These are phyloP conservation scores for Malassezia caprae DNA, from an alignment of 1,284 basidiomycete genomes.

Conservation along the genomic window DNA sequence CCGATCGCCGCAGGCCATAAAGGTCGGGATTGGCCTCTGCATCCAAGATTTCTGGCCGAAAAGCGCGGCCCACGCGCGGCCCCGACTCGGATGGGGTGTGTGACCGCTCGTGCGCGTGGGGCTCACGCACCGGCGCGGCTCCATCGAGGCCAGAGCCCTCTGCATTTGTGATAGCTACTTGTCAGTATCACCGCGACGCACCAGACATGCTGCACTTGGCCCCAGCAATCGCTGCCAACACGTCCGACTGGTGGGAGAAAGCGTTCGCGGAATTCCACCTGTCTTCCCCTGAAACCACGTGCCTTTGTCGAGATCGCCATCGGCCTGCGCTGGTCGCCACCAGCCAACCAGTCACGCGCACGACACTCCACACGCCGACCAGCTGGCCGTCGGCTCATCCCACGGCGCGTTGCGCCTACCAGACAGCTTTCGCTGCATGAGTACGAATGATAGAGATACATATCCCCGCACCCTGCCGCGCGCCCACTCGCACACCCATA, in stretches of 20 bases:
- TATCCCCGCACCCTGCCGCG: too few species aligned
- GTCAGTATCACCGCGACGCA: neutral
- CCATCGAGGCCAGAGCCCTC: neutral
- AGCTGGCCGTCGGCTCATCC: neutral
- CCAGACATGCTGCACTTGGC: neutral
- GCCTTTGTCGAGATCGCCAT: conserved; percentile 8
- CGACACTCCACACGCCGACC: neutral
- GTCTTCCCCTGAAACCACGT: neutral
- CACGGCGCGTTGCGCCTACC: neutral
- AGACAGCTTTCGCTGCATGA: too few species aligned
- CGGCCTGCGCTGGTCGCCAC: conserved; percentile 5
- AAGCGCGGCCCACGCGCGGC: conserved; percentile 1
- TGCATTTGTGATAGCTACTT: neutral
- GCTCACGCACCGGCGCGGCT: neutral
- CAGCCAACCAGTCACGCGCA: conserved; percentile 6
- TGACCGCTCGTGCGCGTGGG: neutral
- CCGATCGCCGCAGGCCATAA: conserved; percentile 18
- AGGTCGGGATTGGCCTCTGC: conserved; percentile 18
- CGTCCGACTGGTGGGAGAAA: neutral
- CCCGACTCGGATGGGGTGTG: neutral
- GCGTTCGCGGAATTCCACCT: neutral
- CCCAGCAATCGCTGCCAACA: neutral
- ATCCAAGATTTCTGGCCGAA: conserved; percentile 7
- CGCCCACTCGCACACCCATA: neutral
- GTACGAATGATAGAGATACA: too few species aligned